Evolutionary conservation across 2,329 filamentous ascomycete genomes (phyloP), one percentile per base, ranked within the genome.

Genomic region (Zalaria sp.): DNA sequence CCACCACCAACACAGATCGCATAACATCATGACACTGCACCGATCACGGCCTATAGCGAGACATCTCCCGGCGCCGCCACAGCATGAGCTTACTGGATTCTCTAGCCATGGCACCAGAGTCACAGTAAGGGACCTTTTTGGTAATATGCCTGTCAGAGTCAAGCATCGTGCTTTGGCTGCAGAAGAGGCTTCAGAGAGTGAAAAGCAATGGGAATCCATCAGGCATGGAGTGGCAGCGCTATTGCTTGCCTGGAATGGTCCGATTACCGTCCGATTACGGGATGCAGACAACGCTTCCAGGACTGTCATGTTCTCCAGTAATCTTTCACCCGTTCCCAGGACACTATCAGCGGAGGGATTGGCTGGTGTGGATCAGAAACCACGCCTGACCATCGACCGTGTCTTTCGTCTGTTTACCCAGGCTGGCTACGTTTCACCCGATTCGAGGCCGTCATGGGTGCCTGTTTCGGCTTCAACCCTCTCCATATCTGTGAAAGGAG

Each of bases 81-180:
- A 78, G 38, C 72, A 83, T 37, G 66, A 70, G 38, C 52, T 84
- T 5, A 26, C 26, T 10, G 51, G 68, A 5, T 64, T 61, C 31
- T 72, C 70, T 43, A 58, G 65, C 18, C 77, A 84, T 62, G 89
- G 89, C 4, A 94, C 88, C 0, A 73, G 76, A 27, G 77, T 89
- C 2, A 72, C 71, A 0, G 81, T 93, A 4, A 75, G 79, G 43
- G 80, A 94, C 57, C 66, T 95, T 1, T 96, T 95, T 60, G 87
- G 88, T 0, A 82, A 79, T 44, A 84, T 95, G 75, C 87, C 89
- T 0, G 89, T 95, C 8, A 78, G 89, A 9, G 80, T 93, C 26
- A 93, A 91, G 56, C 83, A 87, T 51, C 74, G 87, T 47, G 74
- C 74, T 0, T 50, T 77, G 3, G 62, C 48, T 57, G 68, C 34